Evolutionary conservation across 2,329 filamentous ascomycete species (phyloP), one percentile per base, ranked within the genome.

Genomic region (Aspergillus felis): DNA sequence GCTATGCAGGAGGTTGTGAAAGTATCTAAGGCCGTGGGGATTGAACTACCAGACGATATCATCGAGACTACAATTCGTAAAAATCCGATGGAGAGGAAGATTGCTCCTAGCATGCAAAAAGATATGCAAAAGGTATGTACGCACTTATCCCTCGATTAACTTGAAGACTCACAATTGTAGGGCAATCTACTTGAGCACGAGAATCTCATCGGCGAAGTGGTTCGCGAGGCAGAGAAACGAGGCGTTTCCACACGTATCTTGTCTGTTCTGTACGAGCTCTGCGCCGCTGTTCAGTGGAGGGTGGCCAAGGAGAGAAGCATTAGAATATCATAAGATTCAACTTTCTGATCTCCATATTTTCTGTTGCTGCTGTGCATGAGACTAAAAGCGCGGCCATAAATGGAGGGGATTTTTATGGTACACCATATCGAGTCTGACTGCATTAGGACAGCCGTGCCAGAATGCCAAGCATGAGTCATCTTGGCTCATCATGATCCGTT

Each of bases 181-280:
- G 32, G 32, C 32, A 38, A 38, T 38, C 81, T 77, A 50, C 79
- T 82, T 57, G 82, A 84, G 66, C 75, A 79, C 44, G 81, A 84
- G 63, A 82, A 79, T 58, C 75, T 84, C 32, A 68, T 84, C 3
- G 82, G 82, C 0, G 82, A 84, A 68, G 81, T 81, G 17, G 58
- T 84, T 32, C 71, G 79, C 2, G 81, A 81, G 60, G 82, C 77
- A 1, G 74, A 76, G 61, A 66, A 64, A 27, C 65, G 73, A 0
- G 79, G 80, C 1, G 78, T 85, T 3, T 10, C 50, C 0, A 58
- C 55, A 17, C 59, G 76, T 55, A 83, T 44, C 10, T 14, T 61
- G 44, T 44, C 29, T 29, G 51, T 58, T 17, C 25, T 57, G 17
- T 59, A 61, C 29, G 27, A 55, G 12, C 17, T 61, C 3, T 51